phyloP scores from a whole-genome alignment of 805 yeast genomes.

The Nakazawaea wyomingensis region DNA sequence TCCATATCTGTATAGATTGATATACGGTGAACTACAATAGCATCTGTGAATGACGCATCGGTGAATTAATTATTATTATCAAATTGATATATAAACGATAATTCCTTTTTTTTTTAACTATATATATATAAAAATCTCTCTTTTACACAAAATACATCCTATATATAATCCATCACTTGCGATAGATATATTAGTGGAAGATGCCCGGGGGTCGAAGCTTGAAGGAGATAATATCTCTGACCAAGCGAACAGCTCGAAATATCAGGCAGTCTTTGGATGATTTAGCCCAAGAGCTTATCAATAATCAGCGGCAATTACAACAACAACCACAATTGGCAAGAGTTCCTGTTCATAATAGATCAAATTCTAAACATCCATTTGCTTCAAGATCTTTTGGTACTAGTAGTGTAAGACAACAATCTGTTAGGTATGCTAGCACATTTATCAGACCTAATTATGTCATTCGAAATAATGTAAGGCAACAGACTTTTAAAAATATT shows the following conservation, averaged over 20 bases:
- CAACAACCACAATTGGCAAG: constrained; percentile 31
- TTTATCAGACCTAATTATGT: constrained; percentile 13
- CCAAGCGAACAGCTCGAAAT: constrained; percentile 41
- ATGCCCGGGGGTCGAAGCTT: constrained; percentile 29
- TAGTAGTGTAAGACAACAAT: constrained; percentile 12
- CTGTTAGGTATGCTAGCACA: constrained; percentile 14
- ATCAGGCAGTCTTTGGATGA: constrained; percentile 44
- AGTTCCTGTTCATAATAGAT: constrained; percentile 33
- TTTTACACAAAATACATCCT: too few relatives aligned
- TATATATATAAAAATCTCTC: too few relatives aligned
- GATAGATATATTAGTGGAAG: constrained; percentile 8
- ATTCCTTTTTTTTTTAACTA: constrained; percentile 3
- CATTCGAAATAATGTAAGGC: constrained; percentile 1
- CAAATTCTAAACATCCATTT: constrained; percentile 13
- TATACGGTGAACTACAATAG: too few relatives aligned
- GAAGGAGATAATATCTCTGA: constrained; percentile 40
- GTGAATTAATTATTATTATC: too few relatives aligned
- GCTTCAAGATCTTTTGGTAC: constrained; percentile 23
- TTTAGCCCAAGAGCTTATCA: constrained; percentile 32
- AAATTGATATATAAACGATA: too few relatives aligned
- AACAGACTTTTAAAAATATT: constrained; percentile 9
- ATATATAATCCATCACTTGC: constrained; percentile 9
- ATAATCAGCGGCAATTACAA: constrained; percentile 23
- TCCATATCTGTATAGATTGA: too few relatives aligned
- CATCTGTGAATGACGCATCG: too few relatives aligned